Evolutionary conservation across 805 yeast species (phyloP), one percentile per base, ranked within the genome.

Genomic region (Cyberlindnera saturnus): DNA sequence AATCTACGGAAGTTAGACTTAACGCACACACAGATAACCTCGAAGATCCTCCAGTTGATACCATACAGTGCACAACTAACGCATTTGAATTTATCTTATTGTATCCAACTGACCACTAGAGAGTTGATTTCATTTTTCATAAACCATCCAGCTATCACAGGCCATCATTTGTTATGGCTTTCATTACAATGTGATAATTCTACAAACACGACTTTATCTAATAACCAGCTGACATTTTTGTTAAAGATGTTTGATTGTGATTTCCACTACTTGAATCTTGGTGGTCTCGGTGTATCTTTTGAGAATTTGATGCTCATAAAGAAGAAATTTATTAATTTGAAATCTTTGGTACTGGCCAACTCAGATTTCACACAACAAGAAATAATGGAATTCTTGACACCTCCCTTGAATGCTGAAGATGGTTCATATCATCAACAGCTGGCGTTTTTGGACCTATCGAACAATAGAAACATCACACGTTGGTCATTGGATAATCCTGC

Each of bases 11-110:
- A 87, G 48, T 66, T 89, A 28, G 97, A 89, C 59, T 67, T 90
- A 39, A 79, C 86, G 14, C 96, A 87, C 55, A 89, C 96, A 0
- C 79, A 82, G 36, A 76, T 89, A 34, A 79, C 82, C 1, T 80
- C 85, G 4, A 69, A 74, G n/a, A 74, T 77, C 0, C 69, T 89
- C 33, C 64, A 71, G 18, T 55, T 56, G 43, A 61, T 88, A 18
- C 84, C 87, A 2, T 66, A 63, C 14, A 56, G 78, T 14, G 79
- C 82, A 16, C 67, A 73, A 51, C 65, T 89, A 34, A 81, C 95
- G 0, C 96, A 86, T 63, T 64, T 89, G 40, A 84, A 95, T 2
- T 56, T 82, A 28, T 74, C 82, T 3, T 70, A 75, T 50, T 80
- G 86, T 57, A 76, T 82, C 36, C 77, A 81, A 52, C 68, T 88